phyloP scores from a whole-genome alignment of 1,284 basidiomycete genomes.

The Sanghuangporus weigelae region DNA sequence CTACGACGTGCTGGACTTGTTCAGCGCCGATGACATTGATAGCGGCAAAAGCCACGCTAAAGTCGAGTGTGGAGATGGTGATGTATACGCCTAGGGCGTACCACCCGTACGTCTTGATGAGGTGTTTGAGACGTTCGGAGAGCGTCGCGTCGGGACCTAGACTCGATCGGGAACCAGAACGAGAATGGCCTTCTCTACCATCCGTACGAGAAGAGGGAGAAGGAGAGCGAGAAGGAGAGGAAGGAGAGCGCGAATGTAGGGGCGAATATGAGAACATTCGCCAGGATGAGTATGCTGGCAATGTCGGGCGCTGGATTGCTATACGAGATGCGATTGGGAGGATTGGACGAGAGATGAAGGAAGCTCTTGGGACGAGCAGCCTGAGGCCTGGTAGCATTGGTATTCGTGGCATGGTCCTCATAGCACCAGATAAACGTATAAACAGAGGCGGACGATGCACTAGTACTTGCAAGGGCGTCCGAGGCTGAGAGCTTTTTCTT shows the following conservation, averaged over 20 bases:
- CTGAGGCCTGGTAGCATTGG: constrained; percentile 22
- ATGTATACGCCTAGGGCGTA: constrained; percentile 88
- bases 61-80: constrained; percentile 69
- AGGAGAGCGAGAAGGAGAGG: neutral
- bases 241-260: neutral
- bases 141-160: constrained; percentile 48
- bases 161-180: constrained; percentile 19
- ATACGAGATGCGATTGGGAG: constrained; percentile 33
- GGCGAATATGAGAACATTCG: constrained; percentile 14
- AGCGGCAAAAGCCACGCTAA: constrained; percentile 75
- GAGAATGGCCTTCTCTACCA: constrained; percentile 21
- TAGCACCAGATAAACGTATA: neutral
- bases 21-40: constrained; percentile 90
- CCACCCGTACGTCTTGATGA: constrained; percentile 91
- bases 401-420: constrained; percentile 5
- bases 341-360: constrained; percentile 31
- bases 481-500: neutral
- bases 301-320: constrained; percentile 20
- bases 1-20: constrained; percentile 69
- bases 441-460: no score
- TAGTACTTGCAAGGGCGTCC: no score
- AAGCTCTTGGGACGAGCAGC: constrained; percentile 28
- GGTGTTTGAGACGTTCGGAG: constrained; percentile 74
- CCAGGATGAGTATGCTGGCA: constrained; percentile 6
- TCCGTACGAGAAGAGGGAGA: constrained; percentile 20